Evolutionary conservation across 179 eudicot species (phyloP).

Genomic region (Vitellaria paradoxa): DNA sequence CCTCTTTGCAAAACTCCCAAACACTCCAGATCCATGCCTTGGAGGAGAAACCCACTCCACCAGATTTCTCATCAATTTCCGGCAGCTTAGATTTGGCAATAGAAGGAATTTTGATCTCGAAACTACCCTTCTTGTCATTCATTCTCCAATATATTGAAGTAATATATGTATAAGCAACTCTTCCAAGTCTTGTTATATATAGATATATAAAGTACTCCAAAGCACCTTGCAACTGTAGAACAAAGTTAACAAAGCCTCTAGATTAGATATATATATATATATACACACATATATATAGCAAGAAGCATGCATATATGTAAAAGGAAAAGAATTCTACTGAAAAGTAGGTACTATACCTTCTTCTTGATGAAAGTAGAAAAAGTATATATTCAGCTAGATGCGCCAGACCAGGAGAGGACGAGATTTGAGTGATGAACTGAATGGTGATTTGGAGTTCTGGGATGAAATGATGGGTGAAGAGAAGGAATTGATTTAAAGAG

Average conservation of each 20-base stretch:
- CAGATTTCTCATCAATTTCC: conserved; percentile 19
- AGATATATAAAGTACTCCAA: too few relatives aligned
- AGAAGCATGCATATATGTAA: too few relatives aligned
- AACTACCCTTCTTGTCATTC: conserved; percentile 34
- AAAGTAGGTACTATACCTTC: too few relatives aligned
- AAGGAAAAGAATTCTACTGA: too few relatives aligned
- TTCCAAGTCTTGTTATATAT: not conserved
- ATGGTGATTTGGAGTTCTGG: not conserved
- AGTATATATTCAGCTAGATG: too few relatives aligned
- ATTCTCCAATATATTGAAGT: conserved; percentile 20
- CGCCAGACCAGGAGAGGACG: too few relatives aligned
- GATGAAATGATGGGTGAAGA: not conserved
- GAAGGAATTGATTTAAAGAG: conserved; percentile 24
- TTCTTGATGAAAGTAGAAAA: too few relatives aligned
- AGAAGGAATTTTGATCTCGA: conserved; percentile 36
- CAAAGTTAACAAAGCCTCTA: too few relatives aligned
- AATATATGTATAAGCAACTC: not conserved
- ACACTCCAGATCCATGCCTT: conserved; percentile 30
- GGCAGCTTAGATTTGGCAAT: conserved; percentile 22
- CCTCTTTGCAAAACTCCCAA: conserved; percentile 47
- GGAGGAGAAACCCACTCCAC: conserved; percentile 9
- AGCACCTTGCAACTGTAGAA: too few relatives aligned
- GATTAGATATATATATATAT: too few relatives aligned
- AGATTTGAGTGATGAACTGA: too few relatives aligned
- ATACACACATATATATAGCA: too few relatives aligned